Evolutionary conservation across 2,329 filamentous ascomycete species (phyloP).

Genomic region (Rachicladosporium sp.): DNA sequence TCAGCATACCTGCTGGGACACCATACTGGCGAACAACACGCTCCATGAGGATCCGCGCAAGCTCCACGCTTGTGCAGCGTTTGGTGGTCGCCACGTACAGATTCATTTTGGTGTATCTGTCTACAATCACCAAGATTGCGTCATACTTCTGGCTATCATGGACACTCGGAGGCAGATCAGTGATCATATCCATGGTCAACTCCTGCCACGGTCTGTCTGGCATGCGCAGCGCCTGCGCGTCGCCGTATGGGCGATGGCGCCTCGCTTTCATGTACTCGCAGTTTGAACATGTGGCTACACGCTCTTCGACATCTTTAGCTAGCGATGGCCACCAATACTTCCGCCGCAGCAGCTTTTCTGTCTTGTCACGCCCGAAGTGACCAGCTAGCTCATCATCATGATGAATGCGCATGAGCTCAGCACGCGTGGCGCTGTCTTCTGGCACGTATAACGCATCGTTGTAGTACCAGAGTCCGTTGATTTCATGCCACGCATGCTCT

Average conservation of each 20-base stretch:
- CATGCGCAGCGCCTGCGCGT: background rate
- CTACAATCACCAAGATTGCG: conserved; percentile 2
- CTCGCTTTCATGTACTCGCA: background rate
- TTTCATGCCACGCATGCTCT: background rate
- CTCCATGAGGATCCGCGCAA: background rate
- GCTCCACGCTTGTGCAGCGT: background rate
- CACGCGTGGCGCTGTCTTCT: background rate
- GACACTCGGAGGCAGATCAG: background rate
- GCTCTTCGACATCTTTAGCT: background rate
- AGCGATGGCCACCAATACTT: background rate
- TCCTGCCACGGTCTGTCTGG: background rate
- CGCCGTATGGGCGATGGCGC: background rate
- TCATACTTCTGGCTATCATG: background rate
- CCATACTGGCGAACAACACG: background rate
- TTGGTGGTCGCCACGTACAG: conserved; percentile 1
- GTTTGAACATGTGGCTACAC: background rate
- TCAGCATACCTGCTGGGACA: conserved; percentile 5
- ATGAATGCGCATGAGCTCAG: background rate
- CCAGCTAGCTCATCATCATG: conserved; percentile 1
- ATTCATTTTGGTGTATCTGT: no score
- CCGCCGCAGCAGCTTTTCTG: background rate
- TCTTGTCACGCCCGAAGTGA: background rate
- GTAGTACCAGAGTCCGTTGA: background rate
- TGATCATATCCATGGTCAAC: background rate
- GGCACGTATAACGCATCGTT: background rate